Conservation (phyloP, 177 flowering plant genomes). For the Vitis hybrid region DNA sequence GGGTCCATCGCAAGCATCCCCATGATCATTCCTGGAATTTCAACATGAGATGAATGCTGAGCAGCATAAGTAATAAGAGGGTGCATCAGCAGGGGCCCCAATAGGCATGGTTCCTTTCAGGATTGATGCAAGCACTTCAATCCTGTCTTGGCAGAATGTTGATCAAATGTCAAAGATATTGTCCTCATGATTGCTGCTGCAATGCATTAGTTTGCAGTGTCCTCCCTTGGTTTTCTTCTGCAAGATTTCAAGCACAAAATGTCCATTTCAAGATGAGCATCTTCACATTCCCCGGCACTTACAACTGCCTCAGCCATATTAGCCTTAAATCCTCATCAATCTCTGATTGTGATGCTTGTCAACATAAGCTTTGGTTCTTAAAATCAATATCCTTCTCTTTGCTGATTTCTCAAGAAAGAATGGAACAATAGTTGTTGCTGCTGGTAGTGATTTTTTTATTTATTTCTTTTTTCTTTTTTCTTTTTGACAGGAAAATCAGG, state of each 20-base stretch:
- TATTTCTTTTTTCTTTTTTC: no score
- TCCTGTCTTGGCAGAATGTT: constrained; percentile 56
- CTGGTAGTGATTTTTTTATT: constrained; percentile 32
- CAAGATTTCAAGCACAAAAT: constrained; percentile 51
- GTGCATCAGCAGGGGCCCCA: constrained; percentile 32
- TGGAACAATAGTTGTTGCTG: constrained; percentile 53
- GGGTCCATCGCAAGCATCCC: constrained; percentile 44
- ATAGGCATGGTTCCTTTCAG: constrained; percentile 40
- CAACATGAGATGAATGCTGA: constrained; percentile 36
- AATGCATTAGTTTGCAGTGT: constrained; percentile 56
- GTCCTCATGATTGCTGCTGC: constrained; percentile 57
- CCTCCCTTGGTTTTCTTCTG: constrained; percentile 57
- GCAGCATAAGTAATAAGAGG: constrained; percentile 38
- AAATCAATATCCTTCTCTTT: constrained; percentile 46
- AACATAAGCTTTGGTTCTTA: constrained; percentile 58
- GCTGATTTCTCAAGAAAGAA: constrained; percentile 42
- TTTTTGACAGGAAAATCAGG: no score
- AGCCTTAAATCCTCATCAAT: constrained; percentile 60
- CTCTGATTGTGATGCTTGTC: constrained; percentile 61
- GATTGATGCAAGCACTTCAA: constrained; percentile 36
- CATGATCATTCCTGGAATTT: constrained; percentile 43
- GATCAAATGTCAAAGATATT: constrained; percentile 52
- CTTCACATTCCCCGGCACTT: constrained; percentile 60
- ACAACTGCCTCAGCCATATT: constrained; percentile 63
- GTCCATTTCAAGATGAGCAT: constrained; percentile 54